Evolutionary conservation across 177 flowering plant genomes (phyloP), one percentile per base, ranked within the genome.

Genomic region (Telopea speciosissima): DNA sequence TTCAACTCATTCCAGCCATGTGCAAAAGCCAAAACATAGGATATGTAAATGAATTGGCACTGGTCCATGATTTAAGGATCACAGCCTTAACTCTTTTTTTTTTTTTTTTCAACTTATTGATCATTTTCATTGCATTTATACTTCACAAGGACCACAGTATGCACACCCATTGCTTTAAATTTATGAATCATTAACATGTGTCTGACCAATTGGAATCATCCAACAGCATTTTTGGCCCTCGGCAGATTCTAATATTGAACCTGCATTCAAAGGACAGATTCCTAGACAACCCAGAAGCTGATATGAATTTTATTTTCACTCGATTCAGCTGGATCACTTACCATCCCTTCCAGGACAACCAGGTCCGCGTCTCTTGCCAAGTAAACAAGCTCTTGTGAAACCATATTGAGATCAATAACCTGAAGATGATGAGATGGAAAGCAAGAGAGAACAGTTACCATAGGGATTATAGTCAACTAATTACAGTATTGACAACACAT

Each of bases 331-430:
- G 23, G 42, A 63, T 24, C 24, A 77, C 88, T 78, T 78, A 96
- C 99, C 99, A 96, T 96, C 66, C 99, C 99, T 85, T 96, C 99
- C 84, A 93, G 31, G 63, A 96, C 78, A 65, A 96, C 97, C 17
- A 96, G 82, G 77, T 93, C 98, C 16, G 95, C 98, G 79, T 93
- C 99, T 79, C 78, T 79, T 61, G 97, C 84, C 25, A 91, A 72
- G 80, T 88, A 91, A 8, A 90, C 95, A 76, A 96, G 90, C 79
- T 91, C 99, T 76, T 91, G 99, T 5, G 98, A 86, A 67, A 91
- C 87, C 52, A 85, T 80, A n/a, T 95, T n/a, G 54, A 96, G 93
- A 84, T 96, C 98, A 74, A 96, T 96, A 63, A 96, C 98, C 99
- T 95, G 81, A 49, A 49, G 17, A 49, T 49, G 54, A 13, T 49